Evolutionary conservation across 805 yeast species (phyloP).

Genomic region (Candida awuae): DNA sequence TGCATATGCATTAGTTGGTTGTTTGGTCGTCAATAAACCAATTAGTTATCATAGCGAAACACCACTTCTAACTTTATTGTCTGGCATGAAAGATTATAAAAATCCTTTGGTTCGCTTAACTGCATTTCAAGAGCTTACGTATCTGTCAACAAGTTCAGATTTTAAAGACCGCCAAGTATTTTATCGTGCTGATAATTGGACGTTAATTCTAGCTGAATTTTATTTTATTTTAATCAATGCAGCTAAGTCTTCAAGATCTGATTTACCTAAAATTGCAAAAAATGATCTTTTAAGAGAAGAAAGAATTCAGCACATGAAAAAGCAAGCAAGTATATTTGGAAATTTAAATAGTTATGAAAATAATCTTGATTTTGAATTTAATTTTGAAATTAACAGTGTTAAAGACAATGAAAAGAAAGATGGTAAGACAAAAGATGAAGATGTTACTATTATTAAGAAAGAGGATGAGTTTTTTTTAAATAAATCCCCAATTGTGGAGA

Average conservation of each 20-base stretch:
- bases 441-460: conserved; percentile 3
- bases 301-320: conserved; percentile 1
- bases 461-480: not conserved
- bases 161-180: conserved; percentile 43
- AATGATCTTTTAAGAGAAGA: conserved; percentile 1
- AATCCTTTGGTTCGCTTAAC: conserved; percentile 45
- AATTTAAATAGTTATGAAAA: conserved; percentile 18
- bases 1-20: conserved; percentile 65
- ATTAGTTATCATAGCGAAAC: conserved; percentile 50
- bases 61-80: conserved; percentile 54
- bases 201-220: conserved; percentile 52
- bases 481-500: not conserved
- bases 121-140: conserved; percentile 71
- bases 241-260: conserved; percentile 20
- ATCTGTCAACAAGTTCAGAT: conserved; percentile 45
- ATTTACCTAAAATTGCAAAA: conserved; percentile 12
- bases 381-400: not conserved
- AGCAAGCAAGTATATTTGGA: conserved; percentile 20
- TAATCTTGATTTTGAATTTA: conserved; percentile 14
- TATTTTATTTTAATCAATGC: conserved; percentile 41
- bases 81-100: conserved; percentile 50
- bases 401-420: not conserved
- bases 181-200: conserved; percentile 45
- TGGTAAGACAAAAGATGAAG: not conserved
- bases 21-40: conserved; percentile 58